Base-by-base conservation (phyloP, 805 yeast species). In the Maudiozyma serrabonitensis region DNA sequence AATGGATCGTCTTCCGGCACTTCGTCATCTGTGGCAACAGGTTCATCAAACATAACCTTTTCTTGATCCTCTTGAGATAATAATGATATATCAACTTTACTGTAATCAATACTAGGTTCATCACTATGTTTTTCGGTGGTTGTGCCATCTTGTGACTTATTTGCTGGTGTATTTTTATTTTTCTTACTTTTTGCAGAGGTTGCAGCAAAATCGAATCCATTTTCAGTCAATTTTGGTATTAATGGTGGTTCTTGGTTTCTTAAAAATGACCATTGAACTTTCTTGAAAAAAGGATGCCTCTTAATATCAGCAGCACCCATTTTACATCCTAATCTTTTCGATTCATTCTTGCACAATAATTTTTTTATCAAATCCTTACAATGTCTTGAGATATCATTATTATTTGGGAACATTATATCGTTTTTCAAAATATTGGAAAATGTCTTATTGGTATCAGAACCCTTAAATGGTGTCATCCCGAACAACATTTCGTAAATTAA, bases 391-490 rank as follows among this genome's bases (percentile, higher is more conserved):
- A 87, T 73, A 34, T 76, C 75, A 53, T 78, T 82, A 50, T 70
- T 66, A 25, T 85, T 95, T 6, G 84, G 81, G 63, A 91, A 93
- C 23, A 75, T 71, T 19, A 89, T 91, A 23, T 91, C 98, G 51
- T 79, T 80, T 61, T 88, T 88, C 61, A 93, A 69, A 47, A 93
- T 82, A 58, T 88, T 87, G 38, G 90, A 81, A 63, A 93, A 93
- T 0, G 99, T 93, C 56, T 83, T 83, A 61, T 89, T 90, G 41
- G 98, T 76, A 54, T 84, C 89, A 28, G 78, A 71, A 7, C 99
- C 99, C 68, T 93, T 93, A 70, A 91, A 93, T 2, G 99, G 99
- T 0, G 99, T 91, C 12, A 87, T 84, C 2, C 97, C 98, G 65
- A 80, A 90, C 18, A 93, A 70, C 99, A 93, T 93, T 64, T 93